Evolutionary conservation across 257 asterid genomes (phyloP).

Genomic region (Anisodus acutangulus): DNA sequence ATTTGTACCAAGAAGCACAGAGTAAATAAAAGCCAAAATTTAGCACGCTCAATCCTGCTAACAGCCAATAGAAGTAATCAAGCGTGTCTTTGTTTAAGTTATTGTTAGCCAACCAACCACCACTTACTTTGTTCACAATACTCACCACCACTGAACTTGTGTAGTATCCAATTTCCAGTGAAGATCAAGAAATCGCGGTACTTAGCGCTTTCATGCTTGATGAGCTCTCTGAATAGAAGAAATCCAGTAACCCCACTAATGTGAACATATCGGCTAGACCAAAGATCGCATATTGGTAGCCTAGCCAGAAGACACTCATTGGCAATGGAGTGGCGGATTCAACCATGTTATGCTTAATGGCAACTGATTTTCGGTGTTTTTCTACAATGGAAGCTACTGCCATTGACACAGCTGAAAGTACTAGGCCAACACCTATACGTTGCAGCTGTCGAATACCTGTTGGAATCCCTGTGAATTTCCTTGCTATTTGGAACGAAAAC

Average conservation of each 20-base stretch:
- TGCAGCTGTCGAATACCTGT: slow-evolving; percentile 80
- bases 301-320: slow-evolving; percentile 73
- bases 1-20: slow-evolving; percentile 75
- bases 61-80: slow-evolving; percentile 67
- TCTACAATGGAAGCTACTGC: slow-evolving; percentile 62
- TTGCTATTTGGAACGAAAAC: slow-evolving; percentile 56
- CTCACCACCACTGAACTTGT: slow-evolving; percentile 68
- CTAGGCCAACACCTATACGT: slow-evolving; percentile 66
- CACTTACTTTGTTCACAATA: slow-evolving; percentile 63
- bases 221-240: slow-evolving; percentile 77
- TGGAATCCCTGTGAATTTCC: slow-evolving; percentile 65
- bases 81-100: slow-evolving; percentile 64
- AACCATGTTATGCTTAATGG: slow-evolving; percentile 52
- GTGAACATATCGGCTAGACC: slow-evolving; percentile 81
- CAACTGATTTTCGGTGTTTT: slow-evolving; percentile 55
- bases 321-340: slow-evolving; percentile 60
- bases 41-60: slow-evolving; percentile 52
- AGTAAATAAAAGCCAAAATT: slow-evolving; percentile 62
- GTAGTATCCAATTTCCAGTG: slow-evolving; percentile 67
- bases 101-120: slow-evolving; percentile 69
- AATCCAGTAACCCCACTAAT: slow-evolving; percentile 63
- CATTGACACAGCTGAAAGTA: slow-evolving; percentile 69
- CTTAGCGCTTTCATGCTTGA: slow-evolving; percentile 67
- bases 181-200: slow-evolving; percentile 73
- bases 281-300: slow-evolving; percentile 59